Evolutionary conservation across 108 stramenopile genomes (phyloP).

Genomic region (Nitzschia palea): DNA sequence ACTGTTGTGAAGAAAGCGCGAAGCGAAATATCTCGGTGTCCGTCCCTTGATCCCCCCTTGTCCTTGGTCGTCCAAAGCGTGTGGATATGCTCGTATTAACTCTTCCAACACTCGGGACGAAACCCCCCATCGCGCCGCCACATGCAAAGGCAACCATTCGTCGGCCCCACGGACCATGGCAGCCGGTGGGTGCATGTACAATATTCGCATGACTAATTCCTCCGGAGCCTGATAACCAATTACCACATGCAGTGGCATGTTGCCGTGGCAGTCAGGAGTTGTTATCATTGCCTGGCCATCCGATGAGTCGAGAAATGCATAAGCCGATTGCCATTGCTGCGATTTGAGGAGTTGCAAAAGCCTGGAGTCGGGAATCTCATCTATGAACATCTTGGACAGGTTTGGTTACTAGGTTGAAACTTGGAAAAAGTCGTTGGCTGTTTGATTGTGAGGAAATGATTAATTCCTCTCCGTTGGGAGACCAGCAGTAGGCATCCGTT

Average conservation of each 20-base stretch:
- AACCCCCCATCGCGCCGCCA: slow-evolving; percentile 51
- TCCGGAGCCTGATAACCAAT: slow-evolving; percentile 66
- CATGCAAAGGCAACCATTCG: slow-evolving; percentile 66
- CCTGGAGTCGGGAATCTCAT: too few relatives aligned
- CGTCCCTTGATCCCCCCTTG: slow-evolving; percentile 37
- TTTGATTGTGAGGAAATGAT: too few relatives aligned
- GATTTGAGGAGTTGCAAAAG: too few relatives aligned
- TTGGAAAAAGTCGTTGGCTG: too few relatives aligned
- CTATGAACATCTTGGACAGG: too few relatives aligned
- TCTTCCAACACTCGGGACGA: slow-evolving; percentile 34
- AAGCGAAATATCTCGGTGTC: slow-evolving; percentile 38
- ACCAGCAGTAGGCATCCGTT: too few relatives aligned
- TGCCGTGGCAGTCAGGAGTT: slow-evolving; percentile 19
- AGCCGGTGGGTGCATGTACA: slow-evolving; percentile 58
- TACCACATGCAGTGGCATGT: slow-evolving; percentile 56
- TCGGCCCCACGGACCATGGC: slow-evolving; percentile 42
- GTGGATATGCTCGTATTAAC: slow-evolving; percentile 33
- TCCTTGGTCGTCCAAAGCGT: slow-evolving; percentile 36
- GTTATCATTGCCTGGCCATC: too few relatives aligned
- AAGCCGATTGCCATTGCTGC: too few relatives aligned
- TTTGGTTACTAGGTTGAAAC: too few relatives aligned
- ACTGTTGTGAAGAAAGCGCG: slow-evolving; percentile 36
- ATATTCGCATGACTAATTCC: slow-evolving; percentile 44
- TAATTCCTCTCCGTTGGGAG: too few relatives aligned
- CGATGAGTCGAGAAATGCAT: too few relatives aligned